A percentile compares a stretch with the other conserved stretches of the same genome.
phyloP scores from a whole-genome alignment of 177 flowering plant genomes.

The Vitis hybrid region DNA sequence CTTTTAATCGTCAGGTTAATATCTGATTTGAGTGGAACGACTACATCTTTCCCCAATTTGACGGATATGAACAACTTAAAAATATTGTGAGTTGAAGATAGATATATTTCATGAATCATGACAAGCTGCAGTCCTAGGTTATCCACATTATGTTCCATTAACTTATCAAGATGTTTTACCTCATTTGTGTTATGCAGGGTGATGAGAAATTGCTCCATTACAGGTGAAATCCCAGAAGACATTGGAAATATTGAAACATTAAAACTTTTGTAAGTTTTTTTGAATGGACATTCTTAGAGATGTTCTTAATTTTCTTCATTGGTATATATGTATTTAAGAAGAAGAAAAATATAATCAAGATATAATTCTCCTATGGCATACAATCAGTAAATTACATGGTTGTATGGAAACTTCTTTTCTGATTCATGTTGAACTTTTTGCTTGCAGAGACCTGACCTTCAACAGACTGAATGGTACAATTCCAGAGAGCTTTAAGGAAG shows the following conservation, averaged over 20 bases:
- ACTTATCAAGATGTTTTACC: background rate
- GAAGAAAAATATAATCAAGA: too few relatives aligned
- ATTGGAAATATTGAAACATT: conserved; percentile 39
- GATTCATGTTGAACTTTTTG: too few relatives aligned
- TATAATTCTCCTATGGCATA: too few relatives aligned
- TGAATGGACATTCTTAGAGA: too few relatives aligned
- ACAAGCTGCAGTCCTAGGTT: background rate
- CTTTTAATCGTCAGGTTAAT: conserved; percentile 63
- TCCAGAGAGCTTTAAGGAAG: too few relatives aligned
- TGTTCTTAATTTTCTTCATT: too few relatives aligned
- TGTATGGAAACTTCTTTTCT: too few relatives aligned
- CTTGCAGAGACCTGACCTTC: too few relatives aligned
- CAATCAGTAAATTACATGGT: too few relatives aligned
- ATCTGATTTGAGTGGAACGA: conserved; percentile 62
- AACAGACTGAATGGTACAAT: too few relatives aligned
- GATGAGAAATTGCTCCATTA: conserved; percentile 69
- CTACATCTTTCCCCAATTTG: conserved; percentile 59
- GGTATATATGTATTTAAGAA: too few relatives aligned
- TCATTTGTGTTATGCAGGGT: conserved; percentile 38
- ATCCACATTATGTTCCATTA: background rate
- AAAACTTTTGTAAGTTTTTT: conserved; percentile 55
- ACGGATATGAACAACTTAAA: conserved; percentile 31
- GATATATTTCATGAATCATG: background rate
- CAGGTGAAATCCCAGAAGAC: conserved; percentile 59
- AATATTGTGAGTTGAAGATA: conserved; percentile 55